A percentile compares a stretch with the other conserved stretches of the same genome.
Conservation (phyloP, 805 yeast species). For the Teunomyces barrocoloradensis region DNA sequence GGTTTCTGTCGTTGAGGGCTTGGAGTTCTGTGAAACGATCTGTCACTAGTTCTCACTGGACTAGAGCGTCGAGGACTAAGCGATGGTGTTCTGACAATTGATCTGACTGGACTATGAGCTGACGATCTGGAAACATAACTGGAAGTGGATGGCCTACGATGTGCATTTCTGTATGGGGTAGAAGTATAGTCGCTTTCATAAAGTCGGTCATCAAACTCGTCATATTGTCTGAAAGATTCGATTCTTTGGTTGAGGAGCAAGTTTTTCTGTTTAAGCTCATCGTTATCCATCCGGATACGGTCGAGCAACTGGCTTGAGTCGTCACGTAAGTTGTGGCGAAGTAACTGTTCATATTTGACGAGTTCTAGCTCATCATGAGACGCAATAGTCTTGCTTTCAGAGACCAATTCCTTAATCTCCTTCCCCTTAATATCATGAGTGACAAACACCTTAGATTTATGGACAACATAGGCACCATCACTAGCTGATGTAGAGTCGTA, state of each 20-base stretch:
- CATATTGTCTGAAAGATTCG: conserved; percentile 4
- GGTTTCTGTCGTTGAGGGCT: background rate
- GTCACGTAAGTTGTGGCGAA: conserved; percentile 5
- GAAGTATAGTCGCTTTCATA: conserved; percentile 9
- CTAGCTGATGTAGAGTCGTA: conserved; percentile 16
- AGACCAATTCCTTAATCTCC: conserved; percentile 17
- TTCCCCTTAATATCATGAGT: conserved; percentile 50
- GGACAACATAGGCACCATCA: conserved; percentile 24
- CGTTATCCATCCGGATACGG: conserved; percentile 11
- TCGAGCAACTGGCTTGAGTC: conserved; percentile 12
- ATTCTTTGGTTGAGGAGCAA: conserved; percentile 10
- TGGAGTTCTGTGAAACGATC: background rate
- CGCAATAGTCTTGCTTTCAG: conserved; percentile 6
- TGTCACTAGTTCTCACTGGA: background rate
- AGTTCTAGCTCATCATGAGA: conserved; percentile 6
- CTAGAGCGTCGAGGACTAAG: conserved; percentile 4
- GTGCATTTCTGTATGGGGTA: conserved; percentile 7
- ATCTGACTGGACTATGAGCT: conserved; percentile 6
- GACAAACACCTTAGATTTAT: conserved; percentile 43
- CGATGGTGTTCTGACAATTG: background rate
- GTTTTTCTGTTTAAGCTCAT: conserved; percentile 9
- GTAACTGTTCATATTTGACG: conserved; percentile 6
- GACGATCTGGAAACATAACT: background rate
- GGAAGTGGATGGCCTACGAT: background rate
- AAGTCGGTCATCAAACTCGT: conserved; percentile 4